Percentiles rank a stretch among this genome's conserved stretches.
phyloP scores from a whole-genome alignment of 2,329 filamentous ascomycete genomes.

The Aspergillus niger region DNA sequence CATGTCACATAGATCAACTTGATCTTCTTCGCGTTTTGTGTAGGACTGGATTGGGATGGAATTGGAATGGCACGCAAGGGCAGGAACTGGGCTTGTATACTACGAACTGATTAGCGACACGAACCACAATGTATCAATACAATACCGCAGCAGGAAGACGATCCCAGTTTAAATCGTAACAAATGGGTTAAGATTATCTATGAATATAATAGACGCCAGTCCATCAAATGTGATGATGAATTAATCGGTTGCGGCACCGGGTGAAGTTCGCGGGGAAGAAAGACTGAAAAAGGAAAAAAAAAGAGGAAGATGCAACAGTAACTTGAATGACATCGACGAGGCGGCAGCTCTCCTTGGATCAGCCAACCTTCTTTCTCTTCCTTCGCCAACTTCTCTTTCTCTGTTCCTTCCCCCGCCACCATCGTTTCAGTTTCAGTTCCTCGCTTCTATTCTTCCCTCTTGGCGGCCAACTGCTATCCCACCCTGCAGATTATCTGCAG shows the following conservation, averaged over 20 bases:
- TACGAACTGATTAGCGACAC: conserved; percentile 29
- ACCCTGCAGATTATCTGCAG: background rate
- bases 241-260: background rate
- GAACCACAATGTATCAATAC: conserved; percentile 32
- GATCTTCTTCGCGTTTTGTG: conserved; percentile 7
- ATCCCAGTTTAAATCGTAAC: background rate
- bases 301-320: background rate
- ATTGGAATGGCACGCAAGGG: background rate
- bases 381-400: background rate
- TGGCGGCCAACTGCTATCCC: background rate
- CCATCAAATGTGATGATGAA: background rate
- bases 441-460: conserved; percentile 8
- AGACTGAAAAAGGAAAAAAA: background rate
- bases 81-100: conserved; percentile 23
- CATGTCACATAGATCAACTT: conserved; percentile 10
- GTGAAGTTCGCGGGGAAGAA: background rate
- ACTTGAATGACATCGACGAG: conserved; percentile 10
- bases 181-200: too few species aligned
- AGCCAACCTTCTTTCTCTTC: conserved; percentile 9
- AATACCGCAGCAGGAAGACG: background rate
- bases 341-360: conserved; percentile 1
- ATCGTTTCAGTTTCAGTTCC: background rate
- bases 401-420: background rate
- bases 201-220: too few species aligned
- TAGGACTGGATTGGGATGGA: conserved; percentile 8